Evolutionary conservation across 2,329 filamentous ascomycete species (phyloP), one percentile per base, ranked within the genome.

Genomic region (Fusarium sp.): DNA sequence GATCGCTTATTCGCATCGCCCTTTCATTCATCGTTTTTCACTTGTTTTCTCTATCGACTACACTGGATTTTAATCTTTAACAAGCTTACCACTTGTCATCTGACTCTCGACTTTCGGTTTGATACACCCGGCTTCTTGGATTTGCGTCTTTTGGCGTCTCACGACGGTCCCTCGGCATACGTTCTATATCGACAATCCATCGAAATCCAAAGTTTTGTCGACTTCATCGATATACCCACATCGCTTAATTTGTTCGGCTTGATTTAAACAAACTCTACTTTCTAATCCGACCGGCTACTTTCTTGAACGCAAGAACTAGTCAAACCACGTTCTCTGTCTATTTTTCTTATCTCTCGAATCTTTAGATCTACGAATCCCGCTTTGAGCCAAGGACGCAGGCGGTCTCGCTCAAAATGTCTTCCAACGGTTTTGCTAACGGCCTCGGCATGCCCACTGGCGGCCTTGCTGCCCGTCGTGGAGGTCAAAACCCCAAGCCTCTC

Each of bases 351-450:
- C 56, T 48, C 59, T 64, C 58, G 17, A 62, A 60, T 66, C 46
- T 63, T 58, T 45, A 59, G 48, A 71, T 61, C 30, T 65, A 67
- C 63, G 61, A 69, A 69, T 52, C 64, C 67, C 44, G 67, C 69
- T 67, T 73, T 84, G 85, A 87, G 84, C 82, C 76, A 91, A 97
- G 92, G 92, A 97, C 95, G 91, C 95, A 90, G 95, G 95, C 89
- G 94, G 94, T 96, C 93, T 97, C 87, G 92, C 94, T 96, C 94
- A 97, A 97, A 89, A 98, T 98, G 95, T 93, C 94, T 86, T 95
- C 94, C 87, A 93, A 91, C 87, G 89, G 91, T 82, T 93, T 93
- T 82, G 85, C 88, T 80, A 89, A 89, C 82, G 91, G 90, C 76
- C 87, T 97, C 76, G 90, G 91, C 78, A 90, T 93, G 84, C 92